phyloP scores from a whole-genome alignment of 2,329 filamentous ascomycete genomes.

The Passalora sequoiae region DNA sequence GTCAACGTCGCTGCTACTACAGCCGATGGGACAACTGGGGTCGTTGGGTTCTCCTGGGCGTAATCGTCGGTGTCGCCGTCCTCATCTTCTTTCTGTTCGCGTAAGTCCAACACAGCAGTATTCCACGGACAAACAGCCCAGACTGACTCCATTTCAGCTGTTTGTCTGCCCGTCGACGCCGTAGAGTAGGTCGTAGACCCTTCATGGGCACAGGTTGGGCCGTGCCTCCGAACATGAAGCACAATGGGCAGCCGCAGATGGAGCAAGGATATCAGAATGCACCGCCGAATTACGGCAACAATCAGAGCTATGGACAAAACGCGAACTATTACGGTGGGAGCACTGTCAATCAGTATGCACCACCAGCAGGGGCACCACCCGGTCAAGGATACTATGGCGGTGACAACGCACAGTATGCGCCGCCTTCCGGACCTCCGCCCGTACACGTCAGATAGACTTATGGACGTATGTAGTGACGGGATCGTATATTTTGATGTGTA shows the following conservation, averaged over 20 bases:
- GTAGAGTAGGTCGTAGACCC: constrained; percentile 15
- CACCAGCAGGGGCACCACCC: neutral
- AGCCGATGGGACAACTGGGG: constrained; percentile 14
- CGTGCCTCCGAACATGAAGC: constrained; percentile 6
- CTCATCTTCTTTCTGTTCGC: constrained; percentile 13
- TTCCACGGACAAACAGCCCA: no score
- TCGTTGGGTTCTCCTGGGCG: constrained; percentile 17
- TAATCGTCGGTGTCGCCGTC: constrained; percentile 11
- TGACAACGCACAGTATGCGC: constrained; percentile 1
- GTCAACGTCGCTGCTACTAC: constrained; percentile 1
- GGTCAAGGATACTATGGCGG: neutral
- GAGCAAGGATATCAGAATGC: constrained; percentile 10
- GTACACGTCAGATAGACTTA: constrained; percentile 2
- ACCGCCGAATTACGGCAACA: constrained; percentile 2
- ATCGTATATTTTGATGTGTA: no score
- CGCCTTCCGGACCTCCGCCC: constrained; percentile 1
- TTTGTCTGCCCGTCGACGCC: constrained; percentile 12
- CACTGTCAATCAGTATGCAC: neutral
- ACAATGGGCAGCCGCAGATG: constrained; percentile 8
- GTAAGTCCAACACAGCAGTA: constrained; percentile 9
- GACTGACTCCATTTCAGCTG: constrained; percentile 11
- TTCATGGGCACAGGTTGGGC: constrained; percentile 18
- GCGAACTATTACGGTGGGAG: constrained; percentile 4
- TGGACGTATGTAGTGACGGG: no score
- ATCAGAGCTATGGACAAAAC: constrained; percentile 4